Evolutionary conservation across 331 rosid genomes (phyloP).

Genomic region (Quercus tomentella): DNA sequence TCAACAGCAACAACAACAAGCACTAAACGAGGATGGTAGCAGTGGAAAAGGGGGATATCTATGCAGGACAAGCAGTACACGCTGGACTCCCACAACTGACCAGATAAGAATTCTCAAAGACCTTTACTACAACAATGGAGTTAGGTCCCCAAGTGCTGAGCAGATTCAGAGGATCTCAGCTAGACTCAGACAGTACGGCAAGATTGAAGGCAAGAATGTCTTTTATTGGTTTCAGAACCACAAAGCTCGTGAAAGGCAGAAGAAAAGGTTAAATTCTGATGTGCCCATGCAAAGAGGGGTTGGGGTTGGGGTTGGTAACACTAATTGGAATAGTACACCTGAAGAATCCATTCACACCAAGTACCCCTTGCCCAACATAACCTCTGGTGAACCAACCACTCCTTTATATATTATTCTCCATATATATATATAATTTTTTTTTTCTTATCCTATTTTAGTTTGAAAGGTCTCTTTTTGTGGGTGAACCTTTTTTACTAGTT

Average conservation of each 20-base stretch:
- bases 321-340: constrained; percentile 28
- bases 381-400: constrained; percentile 25
- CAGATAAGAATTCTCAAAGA: constrained; percentile 92
- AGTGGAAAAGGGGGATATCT: constrained; percentile 44
- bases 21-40: constrained; percentile 30
- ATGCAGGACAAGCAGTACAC: constrained; percentile 83
- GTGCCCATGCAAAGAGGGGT: constrained; percentile 21
- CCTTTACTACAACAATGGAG: constrained; percentile 94
- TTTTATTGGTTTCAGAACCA: constrained; percentile 99
- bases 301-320: background rate
- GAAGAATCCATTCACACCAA: constrained; percentile 27
- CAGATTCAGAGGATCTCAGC: constrained; percentile 98
- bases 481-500: background rate
- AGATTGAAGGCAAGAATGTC: constrained; percentile 95
- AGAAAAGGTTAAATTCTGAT: constrained; percentile 73
- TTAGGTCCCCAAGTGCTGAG: constrained; percentile 92
- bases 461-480: no score
- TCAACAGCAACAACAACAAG: background rate
- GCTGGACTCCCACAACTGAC: constrained; percentile 97
- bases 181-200: constrained; percentile 83
- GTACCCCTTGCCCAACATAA: constrained; percentile 17
- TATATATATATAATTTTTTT: no score
- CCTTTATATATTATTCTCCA: no score
- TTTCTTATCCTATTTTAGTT: no score
- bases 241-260: constrained; percentile 96